Base-by-base conservation (phyloP, 441 rosid species). In the Erodium chrysanthum region DNA sequence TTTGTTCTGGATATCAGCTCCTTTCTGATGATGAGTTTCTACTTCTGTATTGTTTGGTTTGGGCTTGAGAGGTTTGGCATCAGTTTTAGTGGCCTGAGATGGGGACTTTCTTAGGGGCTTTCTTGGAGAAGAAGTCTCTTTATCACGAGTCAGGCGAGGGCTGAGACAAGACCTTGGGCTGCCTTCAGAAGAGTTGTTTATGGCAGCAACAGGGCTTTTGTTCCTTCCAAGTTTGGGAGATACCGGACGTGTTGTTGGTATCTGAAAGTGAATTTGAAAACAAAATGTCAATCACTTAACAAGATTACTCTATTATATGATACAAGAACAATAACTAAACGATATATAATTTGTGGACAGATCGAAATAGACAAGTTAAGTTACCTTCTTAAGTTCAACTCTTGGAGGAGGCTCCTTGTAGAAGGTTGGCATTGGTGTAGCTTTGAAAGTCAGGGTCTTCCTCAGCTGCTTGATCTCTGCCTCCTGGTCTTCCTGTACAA, bases 201-300 rank as follows among this genome's bases (percentile, higher is more conserved):
- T 70, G 50, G 82, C 73, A 70, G 84, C 68, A 0, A 66, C 48
- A 9, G 70, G 76, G 75, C 68, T 83, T 86, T 90, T 90, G 78
- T 81, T 68, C 78, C 96, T 88, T 78, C 98, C 98, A 14, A 92
- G 88, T 83, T 90, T 92, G 15, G 96, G 98, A 58, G 98, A 88
- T 75, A 14, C 80, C 21, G 96, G 78, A 60, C 98, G 88, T 4
- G 96, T 88, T 20, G 86, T 87, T 42, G 98, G 96, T 80, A 88
- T 86, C 98, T 92, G 46, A 40, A 48, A 21, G 64, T 68, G 33
- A 66, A 68, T 74, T 14, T 61, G 46, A 25, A 60, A 60, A 44
- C 56, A 5, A 23, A n/a, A 0, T 11, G 59, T n/a, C 15, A 33
- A 35, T n/a, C 44, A 64, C 15, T 18, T 25, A 37, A 20, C 29